phyloP scores from a whole-genome alignment of 2,329 filamentous ascomycete genomes.

The Penicillium sp. region DNA sequence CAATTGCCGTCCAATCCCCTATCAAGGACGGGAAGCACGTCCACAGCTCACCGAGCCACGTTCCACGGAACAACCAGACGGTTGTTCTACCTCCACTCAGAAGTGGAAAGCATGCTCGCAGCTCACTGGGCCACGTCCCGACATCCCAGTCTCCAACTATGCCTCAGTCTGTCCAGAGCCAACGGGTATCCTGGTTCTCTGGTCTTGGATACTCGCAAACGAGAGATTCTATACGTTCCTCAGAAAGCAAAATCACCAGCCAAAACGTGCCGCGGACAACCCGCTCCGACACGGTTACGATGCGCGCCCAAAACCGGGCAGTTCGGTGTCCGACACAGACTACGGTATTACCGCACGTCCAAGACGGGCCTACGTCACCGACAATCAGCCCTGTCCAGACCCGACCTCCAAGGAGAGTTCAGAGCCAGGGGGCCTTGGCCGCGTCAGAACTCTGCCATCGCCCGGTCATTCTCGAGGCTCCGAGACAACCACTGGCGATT shows the following conservation, averaged over 20 bases:
- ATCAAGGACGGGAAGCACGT: background rate
- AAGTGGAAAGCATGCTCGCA: background rate
- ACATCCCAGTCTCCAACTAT: background rate
- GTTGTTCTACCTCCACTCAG: background rate
- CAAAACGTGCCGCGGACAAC: background rate
- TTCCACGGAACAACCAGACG: background rate
- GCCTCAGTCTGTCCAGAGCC: background rate
- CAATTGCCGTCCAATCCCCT: background rate
- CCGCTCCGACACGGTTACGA: background rate
- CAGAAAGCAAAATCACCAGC: background rate
- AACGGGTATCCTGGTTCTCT: constrained; percentile 9
- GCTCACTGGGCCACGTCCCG: background rate
- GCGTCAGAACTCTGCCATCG: background rate
- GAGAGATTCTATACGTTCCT: background rate
- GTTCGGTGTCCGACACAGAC: constrained; percentile 1
- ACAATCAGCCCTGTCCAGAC: background rate
- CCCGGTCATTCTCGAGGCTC: background rate
- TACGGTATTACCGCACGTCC: background rate
- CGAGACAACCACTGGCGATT: background rate
- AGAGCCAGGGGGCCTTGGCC: background rate
- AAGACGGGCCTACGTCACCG: background rate
- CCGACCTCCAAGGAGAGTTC: background rate
- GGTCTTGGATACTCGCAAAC: background rate
- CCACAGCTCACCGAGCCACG: background rate
- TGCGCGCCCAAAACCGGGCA: background rate